phyloP scores from a whole-genome alignment of 2,329 filamentous ascomycete genomes.

The Alternaria metachromatica region DNA sequence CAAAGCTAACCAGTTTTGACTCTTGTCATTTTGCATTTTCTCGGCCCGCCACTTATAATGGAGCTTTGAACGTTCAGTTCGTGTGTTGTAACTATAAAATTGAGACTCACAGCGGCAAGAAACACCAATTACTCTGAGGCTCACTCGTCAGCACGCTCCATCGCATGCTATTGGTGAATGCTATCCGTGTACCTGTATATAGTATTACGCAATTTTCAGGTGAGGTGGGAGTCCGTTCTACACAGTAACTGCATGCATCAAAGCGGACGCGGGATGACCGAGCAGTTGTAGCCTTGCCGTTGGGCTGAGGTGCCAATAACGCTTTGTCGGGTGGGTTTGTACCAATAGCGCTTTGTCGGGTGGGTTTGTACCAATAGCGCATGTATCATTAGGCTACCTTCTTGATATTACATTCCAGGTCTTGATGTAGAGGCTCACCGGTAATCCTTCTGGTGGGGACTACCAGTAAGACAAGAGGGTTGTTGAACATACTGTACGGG shows the following conservation, averaged over 20 bases:
- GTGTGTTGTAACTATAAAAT: too few species aligned
- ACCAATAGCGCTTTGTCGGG: conserved; percentile 4
- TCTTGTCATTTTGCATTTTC: background rate
- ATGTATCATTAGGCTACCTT: conserved; percentile 7
- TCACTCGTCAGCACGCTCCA: background rate
- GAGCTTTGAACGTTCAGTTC: background rate
- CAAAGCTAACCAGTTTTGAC: background rate
- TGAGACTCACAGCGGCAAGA: background rate
- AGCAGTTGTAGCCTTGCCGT: conserved; percentile 23
- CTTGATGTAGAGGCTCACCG: background rate
- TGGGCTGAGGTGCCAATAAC: conserved; percentile 21
- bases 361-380: conserved; percentile 5
- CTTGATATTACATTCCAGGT: conserved; percentile 11
- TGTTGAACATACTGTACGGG: background rate
- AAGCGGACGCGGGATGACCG: conserved; percentile 36
- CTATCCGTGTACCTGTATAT: background rate
- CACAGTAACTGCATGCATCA: conserved; percentile 20
- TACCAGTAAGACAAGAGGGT: background rate
- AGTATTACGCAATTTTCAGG: background rate
- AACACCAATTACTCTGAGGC: background rate
- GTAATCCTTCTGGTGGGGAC: background rate
- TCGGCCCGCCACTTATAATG: background rate
- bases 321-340: conserved; percentile 1
- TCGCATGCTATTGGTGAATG: background rate
- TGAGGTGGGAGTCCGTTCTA: background rate